Percentiles rank a stretch among this genome's conserved stretches.
phyloP scores from a whole-genome alignment of 2,329 filamentous ascomycete genomes.

The Claviceps arundinis region DNA sequence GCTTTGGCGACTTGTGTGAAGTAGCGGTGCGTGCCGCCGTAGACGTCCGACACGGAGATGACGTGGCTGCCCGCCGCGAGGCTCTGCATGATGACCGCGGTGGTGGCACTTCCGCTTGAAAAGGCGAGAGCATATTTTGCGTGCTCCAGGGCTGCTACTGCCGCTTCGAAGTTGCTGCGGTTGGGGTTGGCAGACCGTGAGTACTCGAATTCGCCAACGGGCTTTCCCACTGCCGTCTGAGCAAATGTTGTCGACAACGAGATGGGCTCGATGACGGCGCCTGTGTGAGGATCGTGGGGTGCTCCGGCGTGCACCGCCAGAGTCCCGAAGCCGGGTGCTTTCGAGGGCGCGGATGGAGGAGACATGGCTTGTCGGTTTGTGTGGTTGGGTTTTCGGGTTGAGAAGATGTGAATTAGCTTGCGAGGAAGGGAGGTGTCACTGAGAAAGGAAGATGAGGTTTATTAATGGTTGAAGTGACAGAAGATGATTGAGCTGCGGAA shows the following conservation, averaged over 20 bases:
- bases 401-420: no score
- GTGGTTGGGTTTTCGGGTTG: neutral
- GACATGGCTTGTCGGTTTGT: slow-evolving; percentile 11
- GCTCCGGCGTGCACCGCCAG: slow-evolving; percentile 89
- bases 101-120: slow-evolving; percentile 85
- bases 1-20: slow-evolving; percentile 96
- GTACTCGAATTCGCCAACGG: slow-evolving; percentile 85
- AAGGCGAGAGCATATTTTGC: slow-evolving; percentile 90
- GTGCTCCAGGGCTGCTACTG: slow-evolving; percentile 83
- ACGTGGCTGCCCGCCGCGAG: slow-evolving; percentile 85
- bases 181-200: slow-evolving; percentile 90
- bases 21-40: slow-evolving; percentile 95
- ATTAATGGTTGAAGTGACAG: no score
- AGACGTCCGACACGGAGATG: slow-evolving; percentile 92
- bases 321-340: slow-evolving; percentile 60
- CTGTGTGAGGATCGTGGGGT: slow-evolving; percentile 79
- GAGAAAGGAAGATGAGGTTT: no score
- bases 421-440: no score
- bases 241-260: slow-evolving; percentile 93
- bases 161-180: slow-evolving; percentile 83
- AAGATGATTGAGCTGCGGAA: no score
- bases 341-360: slow-evolving; percentile 18
- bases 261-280: slow-evolving; percentile 92
- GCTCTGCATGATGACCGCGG: slow-evolving; percentile 84
- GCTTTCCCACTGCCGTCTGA: slow-evolving; percentile 78